These are phyloP conservation scores for Volvox carteri DNA, from an alignment of 163 green algal genomes.

Conservation along the genomic window DNA sequence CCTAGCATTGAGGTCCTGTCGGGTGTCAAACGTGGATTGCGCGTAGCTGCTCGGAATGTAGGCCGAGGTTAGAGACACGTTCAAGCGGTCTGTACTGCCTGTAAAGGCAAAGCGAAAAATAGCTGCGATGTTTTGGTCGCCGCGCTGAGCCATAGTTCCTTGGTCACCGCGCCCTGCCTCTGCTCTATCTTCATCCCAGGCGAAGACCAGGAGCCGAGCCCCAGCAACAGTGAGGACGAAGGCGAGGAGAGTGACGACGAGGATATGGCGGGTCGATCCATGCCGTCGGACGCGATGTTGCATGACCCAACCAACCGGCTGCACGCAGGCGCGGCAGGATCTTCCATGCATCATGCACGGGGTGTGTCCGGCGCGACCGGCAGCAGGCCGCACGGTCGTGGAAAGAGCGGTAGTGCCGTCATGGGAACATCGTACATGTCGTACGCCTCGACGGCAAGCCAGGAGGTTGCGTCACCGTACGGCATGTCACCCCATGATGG, in stretches of 20 bases:
- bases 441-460: conserved; percentile 32
- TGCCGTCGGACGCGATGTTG: conserved; percentile 52
- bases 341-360: not conserved
- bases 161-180: no score
- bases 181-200: no score
- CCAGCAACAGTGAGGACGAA: conserved; percentile 43
- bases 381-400: not conserved
- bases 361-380: not conserved
- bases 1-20: no score
- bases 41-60: no score
- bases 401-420: not conserved
- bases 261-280: conserved; percentile 23
- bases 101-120: no score
- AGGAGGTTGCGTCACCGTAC: conserved; percentile 32
- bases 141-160: no score
- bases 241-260: conserved; percentile 42
- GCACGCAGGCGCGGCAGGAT: not conserved
- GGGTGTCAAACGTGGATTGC: no score
- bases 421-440: conserved; percentile 58
- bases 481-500: conserved; percentile 47
- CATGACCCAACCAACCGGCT: conserved; percentile 18
- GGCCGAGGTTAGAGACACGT: no score
- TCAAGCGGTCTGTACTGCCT: no score
- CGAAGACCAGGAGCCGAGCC: not conserved
- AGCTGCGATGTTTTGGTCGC: no score